Base-by-base conservation (phyloP, 805 yeast species). In the Wickerhamiella qilinensis region DNA sequence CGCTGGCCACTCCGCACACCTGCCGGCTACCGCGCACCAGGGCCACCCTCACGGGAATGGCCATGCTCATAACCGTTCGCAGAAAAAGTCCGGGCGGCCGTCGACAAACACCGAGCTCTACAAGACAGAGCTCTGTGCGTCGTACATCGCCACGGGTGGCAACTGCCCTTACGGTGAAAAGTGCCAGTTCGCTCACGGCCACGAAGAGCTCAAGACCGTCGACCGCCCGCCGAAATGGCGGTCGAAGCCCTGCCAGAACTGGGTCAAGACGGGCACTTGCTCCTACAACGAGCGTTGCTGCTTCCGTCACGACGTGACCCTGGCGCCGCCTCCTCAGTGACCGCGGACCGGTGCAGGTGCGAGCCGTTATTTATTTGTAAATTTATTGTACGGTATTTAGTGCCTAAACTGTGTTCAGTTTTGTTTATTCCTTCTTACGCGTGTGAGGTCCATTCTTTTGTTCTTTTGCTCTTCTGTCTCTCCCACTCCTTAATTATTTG, bases 161-260 rank as follows among this genome's bases (percentile, higher is more conserved):
- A 52, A 57, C 37, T 85, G 96, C 56, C 94, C 93, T 14, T 85
- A 85, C 55, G 94, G 93, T 2, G 68, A 71, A 46, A 85, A 85
- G 62, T 85, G 96, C 57, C 95, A 85, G 61, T 85, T 85, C 67
- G 95, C 95, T 4, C 96, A 85, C 54, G 95, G 96, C 16, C 65
- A 70, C 30, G 61, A 68, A 39, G 95, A 85, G 57, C 63, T 85
- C 49, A 82, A 82, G 56, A 48, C 58, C 11, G 75, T 83, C 33
- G 77, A 74, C 43, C 68, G 88, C 43, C 77, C 85, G 9, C 73
- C 76, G 39, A 85, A 84, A 53, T 85, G 88, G 79, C 74, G 93
- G 54, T 81, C 94, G 12, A 85, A 85, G 61, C 80, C 86, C 14
- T 85, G 96, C 63, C 78, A 75, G 45, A 85, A 85, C 56, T 85